phyloP scores from a whole-genome alignment of 2,329 filamentous ascomycete species.

The Colletotrichum sp. region DNA sequence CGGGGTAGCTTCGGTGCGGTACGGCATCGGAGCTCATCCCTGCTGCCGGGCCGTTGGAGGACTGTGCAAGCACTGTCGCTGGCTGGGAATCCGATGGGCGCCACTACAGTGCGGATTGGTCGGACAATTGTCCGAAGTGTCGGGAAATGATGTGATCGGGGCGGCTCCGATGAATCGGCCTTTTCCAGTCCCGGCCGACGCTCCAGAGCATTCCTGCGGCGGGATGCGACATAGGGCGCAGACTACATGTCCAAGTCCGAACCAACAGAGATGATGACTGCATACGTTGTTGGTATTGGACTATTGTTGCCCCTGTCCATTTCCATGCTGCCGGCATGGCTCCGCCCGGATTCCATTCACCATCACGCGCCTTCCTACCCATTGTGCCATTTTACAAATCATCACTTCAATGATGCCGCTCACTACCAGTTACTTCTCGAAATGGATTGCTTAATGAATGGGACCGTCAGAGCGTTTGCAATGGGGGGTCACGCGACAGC shows the following conservation, averaged over 20 bases:
- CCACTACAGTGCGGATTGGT: neutral
- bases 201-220: neutral
- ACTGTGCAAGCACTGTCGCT: neutral
- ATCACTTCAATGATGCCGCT: neutral
- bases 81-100: neutral
- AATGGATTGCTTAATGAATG: neutral
- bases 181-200: neutral
- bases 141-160: conserved; percentile 2
- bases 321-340: neutral
- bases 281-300: neutral
- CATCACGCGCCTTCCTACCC: neutral
- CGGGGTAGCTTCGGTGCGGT: conserved; percentile 14
- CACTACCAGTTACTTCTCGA: neutral
- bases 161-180: conserved; percentile 4
- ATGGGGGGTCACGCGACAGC: neutral
- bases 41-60: neutral
- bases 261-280: neutral
- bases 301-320: neutral
- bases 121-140: conserved; percentile 11
- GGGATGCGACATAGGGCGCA: neutral
- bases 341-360: neutral
- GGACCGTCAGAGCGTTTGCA: neutral
- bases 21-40: conserved; percentile 9
- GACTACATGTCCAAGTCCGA: neutral
- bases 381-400: neutral